A percentile compares a stretch with the other conserved stretches of the same genome.
Conservation (phyloP, 192 early-diverging fungal genomes). For the Phycomyces nitens region DNA sequence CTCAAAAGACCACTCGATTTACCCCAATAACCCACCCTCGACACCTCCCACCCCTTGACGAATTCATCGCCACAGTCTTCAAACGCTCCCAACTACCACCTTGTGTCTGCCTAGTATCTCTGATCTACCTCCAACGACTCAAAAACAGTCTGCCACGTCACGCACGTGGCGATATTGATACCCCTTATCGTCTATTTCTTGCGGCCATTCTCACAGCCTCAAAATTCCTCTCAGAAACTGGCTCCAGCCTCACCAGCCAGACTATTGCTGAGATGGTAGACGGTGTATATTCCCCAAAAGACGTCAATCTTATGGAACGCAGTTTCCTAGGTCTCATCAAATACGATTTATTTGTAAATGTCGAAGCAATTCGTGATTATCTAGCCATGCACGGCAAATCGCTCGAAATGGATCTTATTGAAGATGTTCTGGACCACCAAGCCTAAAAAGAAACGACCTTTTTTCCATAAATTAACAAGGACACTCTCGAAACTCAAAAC, state of each 20-base stretch:
- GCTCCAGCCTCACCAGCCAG: constrained; percentile 35
- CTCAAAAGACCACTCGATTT: constrained; percentile 12
- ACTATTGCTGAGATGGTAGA: constrained; percentile 41
- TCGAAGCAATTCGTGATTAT: constrained; percentile 43
- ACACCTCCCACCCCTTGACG: constrained; percentile 28
- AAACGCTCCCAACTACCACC: constrained; percentile 25
- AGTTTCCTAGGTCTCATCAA: constrained; percentile 54
- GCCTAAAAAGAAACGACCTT: not conserved
- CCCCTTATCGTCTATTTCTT: constrained; percentile 70
- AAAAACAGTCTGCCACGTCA: constrained; percentile 55
- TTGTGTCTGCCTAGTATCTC: constrained; percentile 48
- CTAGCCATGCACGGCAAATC: constrained; percentile 32
- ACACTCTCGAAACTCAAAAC: no score
- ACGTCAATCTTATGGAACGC: constrained; percentile 58
- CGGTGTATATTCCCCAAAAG: constrained; percentile 48
- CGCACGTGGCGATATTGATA: constrained; percentile 66
- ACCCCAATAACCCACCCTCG: constrained; percentile 14
- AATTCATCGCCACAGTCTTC: constrained; percentile 36
- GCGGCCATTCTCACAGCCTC: constrained; percentile 64
- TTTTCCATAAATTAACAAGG: no score
- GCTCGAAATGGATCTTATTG: constrained; percentile 34
- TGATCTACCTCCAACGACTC: constrained; percentile 71
- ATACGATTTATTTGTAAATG: constrained; percentile 51
- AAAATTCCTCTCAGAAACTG: constrained; percentile 58
- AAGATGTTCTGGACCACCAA: constrained; percentile 29